These are phyloP conservation scores for Trifolium dubium DNA, from an alignment of 306 rosid genomes.

Conservation along the genomic window DNA sequence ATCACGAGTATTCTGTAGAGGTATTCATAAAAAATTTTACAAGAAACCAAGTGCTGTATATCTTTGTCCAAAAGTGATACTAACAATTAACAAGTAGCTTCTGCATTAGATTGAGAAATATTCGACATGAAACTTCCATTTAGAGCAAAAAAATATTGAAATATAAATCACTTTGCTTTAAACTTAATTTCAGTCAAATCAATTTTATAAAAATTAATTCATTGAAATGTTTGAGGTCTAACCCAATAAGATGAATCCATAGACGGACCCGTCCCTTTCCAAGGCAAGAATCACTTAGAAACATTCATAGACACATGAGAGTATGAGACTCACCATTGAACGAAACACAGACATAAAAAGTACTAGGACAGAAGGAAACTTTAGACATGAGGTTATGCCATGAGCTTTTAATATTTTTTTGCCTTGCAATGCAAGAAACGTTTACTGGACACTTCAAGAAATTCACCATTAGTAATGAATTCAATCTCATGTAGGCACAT, in stretches of 20 bases:
- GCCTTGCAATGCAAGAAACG: background rate
- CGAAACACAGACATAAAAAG: background rate
- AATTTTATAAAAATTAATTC: background rate
- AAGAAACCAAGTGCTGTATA: background rate
- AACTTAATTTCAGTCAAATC: background rate
- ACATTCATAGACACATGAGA: background rate
- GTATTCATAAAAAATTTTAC: background rate
- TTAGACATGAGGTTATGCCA: background rate
- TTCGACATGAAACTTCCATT: background rate
- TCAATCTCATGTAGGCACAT: conserved; percentile 1
- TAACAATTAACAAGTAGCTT: background rate
- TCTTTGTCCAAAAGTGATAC: background rate
- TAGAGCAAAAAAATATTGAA: background rate
- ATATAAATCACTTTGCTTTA: background rate
- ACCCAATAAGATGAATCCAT: background rate
- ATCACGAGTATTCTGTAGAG: background rate
- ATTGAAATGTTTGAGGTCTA: background rate
- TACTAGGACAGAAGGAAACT: background rate
- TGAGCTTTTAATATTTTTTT: background rate
- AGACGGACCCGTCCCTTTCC: background rate
- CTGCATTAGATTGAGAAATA: background rate
- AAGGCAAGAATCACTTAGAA: background rate
- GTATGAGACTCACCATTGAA: too few species aligned
- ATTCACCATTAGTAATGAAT: background rate
- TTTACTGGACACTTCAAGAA: background rate